Base-by-base conservation (phyloP, 2,329 filamentous ascomycete species). In the Ustulina deusta region DNA sequence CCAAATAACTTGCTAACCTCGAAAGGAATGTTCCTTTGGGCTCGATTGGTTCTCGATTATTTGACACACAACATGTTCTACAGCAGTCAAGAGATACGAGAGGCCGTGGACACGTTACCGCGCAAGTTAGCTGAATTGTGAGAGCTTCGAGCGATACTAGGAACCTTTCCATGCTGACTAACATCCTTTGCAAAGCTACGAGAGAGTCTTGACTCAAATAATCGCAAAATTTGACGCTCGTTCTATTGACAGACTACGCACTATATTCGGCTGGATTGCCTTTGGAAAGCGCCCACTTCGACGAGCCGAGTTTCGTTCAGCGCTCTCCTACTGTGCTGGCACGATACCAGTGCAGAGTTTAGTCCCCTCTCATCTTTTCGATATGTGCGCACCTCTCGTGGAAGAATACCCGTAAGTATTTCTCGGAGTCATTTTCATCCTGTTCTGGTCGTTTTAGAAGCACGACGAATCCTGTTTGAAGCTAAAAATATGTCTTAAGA, bases 11-110 rank as follows among this genome's bases (percentile, higher is more conserved):
- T 20, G n/a, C 63, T 61, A 61, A 65, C 34, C 6, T 20, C 17
- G 20, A 1, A 7, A 66, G 63, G 63, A 7, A 66, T 66, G 52
- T 66, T 66, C 32, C 52, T 66, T 22, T 66, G 44, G 51, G 63
- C 58, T 46, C 51, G 63, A 1, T 51, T 66, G 10, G 58, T 62
- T 44, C 52, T 66, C 1, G 44, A 66, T 15, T 66, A 66, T 42
- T 13, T 66, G 6, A 56, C 58, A 3, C 32, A 52, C n/a, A 66
- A 62, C 10, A 62, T 66, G 11, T 66, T 66, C 15, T 66, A 52
- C 22, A 58, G 1, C 6, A 51, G 44, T 2, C 27, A 54, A 32
- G 63, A 66, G 22, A 52, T 66, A 29, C 42, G 15, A 44, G 34
- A 51, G 4, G 58, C 63, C 10, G 42, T 66, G 1, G 52, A 62